Conservation (phyloP, 345 rosid species). For the Linum usitatissimum region DNA sequence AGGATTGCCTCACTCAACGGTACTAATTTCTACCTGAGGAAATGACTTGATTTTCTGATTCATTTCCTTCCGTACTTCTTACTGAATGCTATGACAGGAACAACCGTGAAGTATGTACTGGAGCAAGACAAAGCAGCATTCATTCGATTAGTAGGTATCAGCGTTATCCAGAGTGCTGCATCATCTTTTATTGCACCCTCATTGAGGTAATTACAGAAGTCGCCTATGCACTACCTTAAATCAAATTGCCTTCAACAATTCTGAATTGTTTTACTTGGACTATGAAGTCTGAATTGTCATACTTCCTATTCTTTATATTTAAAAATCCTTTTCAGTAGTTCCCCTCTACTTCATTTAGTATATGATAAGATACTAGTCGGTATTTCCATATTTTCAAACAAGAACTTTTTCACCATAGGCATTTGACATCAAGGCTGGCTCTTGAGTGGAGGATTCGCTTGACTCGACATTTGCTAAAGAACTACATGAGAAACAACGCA, state of each 20-base stretch:
- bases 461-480: constrained; percentile 80
- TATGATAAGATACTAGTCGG: too few relatives aligned
- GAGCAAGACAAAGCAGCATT: constrained; percentile 92
- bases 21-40: constrained; percentile 12
- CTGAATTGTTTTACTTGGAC: not conserved
- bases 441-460: constrained; percentile 93
- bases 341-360: too few relatives aligned
- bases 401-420: constrained; percentile 31
- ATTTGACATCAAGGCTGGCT: constrained; percentile 70
- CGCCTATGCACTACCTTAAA: not conserved
- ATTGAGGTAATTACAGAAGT: constrained; percentile 40
- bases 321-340: not conserved
- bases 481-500: constrained; percentile 82
- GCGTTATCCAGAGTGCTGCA: constrained; percentile 93
- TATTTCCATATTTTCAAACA: not conserved
- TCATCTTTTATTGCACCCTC: constrained; percentile 93
- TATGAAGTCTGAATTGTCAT: not conserved
- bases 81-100: constrained; percentile 43
- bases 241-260: not conserved
- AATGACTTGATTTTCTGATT: not conserved
- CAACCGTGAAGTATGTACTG: constrained; percentile 87
- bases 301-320: too few relatives aligned
- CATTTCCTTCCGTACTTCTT: constrained; percentile 5
- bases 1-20: constrained; percentile 95
- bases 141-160: constrained; percentile 66